These are phyloP conservation scores for Keqinozyma sinolaborantium DNA, from an alignment of 1,139 yeast genomes.

Conservation along the genomic window DNA sequence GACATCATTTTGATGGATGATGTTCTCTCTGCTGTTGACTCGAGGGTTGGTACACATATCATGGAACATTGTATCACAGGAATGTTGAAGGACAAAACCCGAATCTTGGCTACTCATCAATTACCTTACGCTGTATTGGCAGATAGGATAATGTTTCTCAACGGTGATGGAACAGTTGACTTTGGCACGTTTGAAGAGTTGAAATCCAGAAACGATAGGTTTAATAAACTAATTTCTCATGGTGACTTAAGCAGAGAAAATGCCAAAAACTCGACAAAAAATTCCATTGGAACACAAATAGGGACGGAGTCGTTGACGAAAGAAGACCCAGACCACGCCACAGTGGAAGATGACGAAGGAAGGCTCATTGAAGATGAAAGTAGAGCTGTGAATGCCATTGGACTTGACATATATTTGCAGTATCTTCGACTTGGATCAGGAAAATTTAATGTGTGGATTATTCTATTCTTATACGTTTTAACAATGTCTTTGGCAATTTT, in stretches of 20 bases:
- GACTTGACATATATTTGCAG: slow-evolving; percentile 25
- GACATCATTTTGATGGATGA: slow-evolving; percentile 78
- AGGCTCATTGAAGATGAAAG: slow-evolving; percentile 28
- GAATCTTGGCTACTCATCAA: slow-evolving; percentile 84
- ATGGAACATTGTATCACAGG: slow-evolving; percentile 69
- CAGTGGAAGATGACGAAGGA: slow-evolving; percentile 16
- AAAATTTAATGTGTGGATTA: too few species aligned
- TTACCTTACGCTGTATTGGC: slow-evolving; percentile 66
- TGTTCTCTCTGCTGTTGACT: slow-evolving; percentile 90
- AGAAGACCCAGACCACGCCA: background rate
- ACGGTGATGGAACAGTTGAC: slow-evolving; percentile 59
- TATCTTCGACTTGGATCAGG: slow-evolving; percentile 63
- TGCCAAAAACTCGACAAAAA: background rate
- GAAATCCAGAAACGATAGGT: slow-evolving; percentile 37
- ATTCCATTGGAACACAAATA: too few species aligned
- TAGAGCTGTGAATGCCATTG: slow-evolving; percentile 37
- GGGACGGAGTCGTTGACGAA: background rate
- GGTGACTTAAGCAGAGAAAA: slow-evolving; percentile 15
- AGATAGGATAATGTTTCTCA: slow-evolving; percentile 64
- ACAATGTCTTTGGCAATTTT: slow-evolving; percentile 46
- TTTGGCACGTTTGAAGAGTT: slow-evolving; percentile 59
- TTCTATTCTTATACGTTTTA: slow-evolving; percentile 20
- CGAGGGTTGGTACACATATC: slow-evolving; percentile 82
- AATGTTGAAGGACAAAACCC: slow-evolving; percentile 53
- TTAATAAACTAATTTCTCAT: slow-evolving; percentile 51